phyloP scores from a whole-genome alignment of 805 yeast genomes.

The Candida mattraensis region DNA sequence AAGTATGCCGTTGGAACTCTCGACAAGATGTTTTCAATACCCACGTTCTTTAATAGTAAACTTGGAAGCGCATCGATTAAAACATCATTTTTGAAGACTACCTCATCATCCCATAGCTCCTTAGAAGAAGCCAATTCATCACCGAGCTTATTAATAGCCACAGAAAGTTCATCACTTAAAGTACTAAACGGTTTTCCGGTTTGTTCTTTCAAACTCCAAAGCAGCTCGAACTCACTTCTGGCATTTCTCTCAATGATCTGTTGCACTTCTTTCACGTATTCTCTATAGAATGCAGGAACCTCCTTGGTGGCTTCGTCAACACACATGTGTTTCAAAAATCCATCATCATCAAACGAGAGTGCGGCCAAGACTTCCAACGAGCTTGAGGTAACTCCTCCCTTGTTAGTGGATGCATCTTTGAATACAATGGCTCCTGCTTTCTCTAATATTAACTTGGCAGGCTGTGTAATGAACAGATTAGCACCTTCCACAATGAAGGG shows the following conservation, averaged over 20 bases:
- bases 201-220: conserved; percentile 72
- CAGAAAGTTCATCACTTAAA: conserved; percentile 80
- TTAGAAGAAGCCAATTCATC: conserved; percentile 81
- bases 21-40: conserved; percentile 62
- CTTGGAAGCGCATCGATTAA: conserved; percentile 77
- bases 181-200: conserved; percentile 65
- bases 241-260: conserved; percentile 75
- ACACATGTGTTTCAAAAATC: conserved; percentile 79
- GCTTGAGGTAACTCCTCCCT: conserved; percentile 98
- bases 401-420: conserved; percentile 96
- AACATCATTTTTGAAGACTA: conserved; percentile 71
- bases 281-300: conserved; percentile 72
- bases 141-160: conserved; percentile 78
- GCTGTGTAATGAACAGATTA: conserved; percentile 89
- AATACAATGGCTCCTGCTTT: conserved; percentile 82
- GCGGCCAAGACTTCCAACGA: conserved; percentile 95
- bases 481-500: conserved; percentile 98
- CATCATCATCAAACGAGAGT: conserved; percentile 81
- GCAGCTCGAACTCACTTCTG: conserved; percentile 75
- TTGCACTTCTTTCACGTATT: conserved; percentile 87
- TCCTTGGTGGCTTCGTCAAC: conserved; percentile 50
- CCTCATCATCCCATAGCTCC: conserved; percentile 83
- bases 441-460: conserved; percentile 86
- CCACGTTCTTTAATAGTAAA: conserved; percentile 61
- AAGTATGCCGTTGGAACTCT: conserved; percentile 88